Evolutionary conservation across 805 yeast genomes (phyloP), one percentile per base, ranked within the genome.

Genomic region (Hanseniaspora meyeri): DNA sequence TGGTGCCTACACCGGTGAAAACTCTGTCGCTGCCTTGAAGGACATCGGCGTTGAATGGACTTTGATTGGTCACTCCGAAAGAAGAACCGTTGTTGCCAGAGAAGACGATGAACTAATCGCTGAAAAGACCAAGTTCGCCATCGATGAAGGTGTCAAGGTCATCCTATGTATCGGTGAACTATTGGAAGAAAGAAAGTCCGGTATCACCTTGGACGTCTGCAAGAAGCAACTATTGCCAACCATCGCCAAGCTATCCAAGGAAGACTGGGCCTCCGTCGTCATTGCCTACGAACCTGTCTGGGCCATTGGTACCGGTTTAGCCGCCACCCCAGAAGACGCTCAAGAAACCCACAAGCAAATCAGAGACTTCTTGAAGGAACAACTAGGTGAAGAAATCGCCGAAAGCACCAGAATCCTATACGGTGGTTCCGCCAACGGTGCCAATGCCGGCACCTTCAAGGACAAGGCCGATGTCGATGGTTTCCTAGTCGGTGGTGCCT

Each of bases 231-330:
- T 91, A 69, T 78, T 81, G 64, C 96, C 97, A 60, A 97, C 85
- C 60, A 74, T 85, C 67, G 85, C 81, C 70, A 77, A 83, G 60
- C 83, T 88, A 61, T 31, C 56, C 36, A 48, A 46, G 50, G 56
- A 36, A 37, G 67, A 71, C 67, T 97, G 90, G 82, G 91, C 97
- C 97, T 67, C 85, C 62, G 78, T 93, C 64, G 97, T 93, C 63
- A 76, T 93, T 72, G 98, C 98, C 68, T 93, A 93, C 77, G 98
- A 93, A 78, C 98, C 98, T 66, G 96, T 93, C 64, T 93, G 98
- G 98, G 98, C 98, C 66, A 93, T 93, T 67, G 98, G 98, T 73
- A 90, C 97, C 65, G 98, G 98, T 70, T 82, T 93, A 70, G 96
- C 97, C 67, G 97, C 98, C 60, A 93, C 98, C 65, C 89, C 98